Conservation (phyloP, 2,329 filamentous ascomycete species). For the Sporothrix pseudoabietina region DNA sequence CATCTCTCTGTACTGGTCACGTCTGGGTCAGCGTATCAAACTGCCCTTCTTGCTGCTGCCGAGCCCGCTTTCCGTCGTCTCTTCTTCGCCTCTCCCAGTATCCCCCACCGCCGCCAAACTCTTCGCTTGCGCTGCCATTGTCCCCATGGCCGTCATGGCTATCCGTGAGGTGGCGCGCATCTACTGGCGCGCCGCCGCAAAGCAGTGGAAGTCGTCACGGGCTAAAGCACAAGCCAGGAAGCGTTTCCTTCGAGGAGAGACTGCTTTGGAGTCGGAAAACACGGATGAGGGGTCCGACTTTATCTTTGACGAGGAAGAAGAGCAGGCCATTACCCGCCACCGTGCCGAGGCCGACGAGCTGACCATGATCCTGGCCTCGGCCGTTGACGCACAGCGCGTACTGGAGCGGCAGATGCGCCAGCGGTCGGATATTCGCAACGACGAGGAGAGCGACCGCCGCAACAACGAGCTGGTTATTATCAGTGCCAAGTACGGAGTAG, state of each 20-base stretch:
- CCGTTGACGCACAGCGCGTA: slow-evolving; percentile 46
- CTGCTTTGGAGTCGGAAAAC: slow-evolving; percentile 33
- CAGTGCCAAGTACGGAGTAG: slow-evolving; percentile 52
- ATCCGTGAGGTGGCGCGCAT: slow-evolving; percentile 34
- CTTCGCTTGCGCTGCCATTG: slow-evolving; percentile 45
- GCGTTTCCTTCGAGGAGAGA: background rate
- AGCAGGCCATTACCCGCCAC: slow-evolving; percentile 39
- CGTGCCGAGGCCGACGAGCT: slow-evolving; percentile 52
- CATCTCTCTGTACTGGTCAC: slow-evolving; percentile 52
- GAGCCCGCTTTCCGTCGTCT: slow-evolving; percentile 34
- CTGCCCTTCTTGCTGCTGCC: slow-evolving; percentile 49
- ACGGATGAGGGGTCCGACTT: slow-evolving; percentile 24
- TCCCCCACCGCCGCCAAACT: slow-evolving; percentile 35
- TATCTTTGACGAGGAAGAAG: slow-evolving; percentile 29
- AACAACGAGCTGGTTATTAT: slow-evolving; percentile 51
- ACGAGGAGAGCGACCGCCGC: background rate
- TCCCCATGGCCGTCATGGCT: slow-evolving; percentile 48
- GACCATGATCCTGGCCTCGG: slow-evolving; percentile 47
- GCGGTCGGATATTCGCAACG: background rate
- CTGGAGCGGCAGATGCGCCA: slow-evolving; percentile 39
- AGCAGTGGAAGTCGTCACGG: slow-evolving; percentile 4
- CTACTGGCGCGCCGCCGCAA: slow-evolving; percentile 18
- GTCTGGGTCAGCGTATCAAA: slow-evolving; percentile 49
- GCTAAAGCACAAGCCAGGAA: slow-evolving; percentile 3
- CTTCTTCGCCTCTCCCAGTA: background rate